Conservation (phyloP, 2,329 filamentous ascomycete species). For the Bipolaris zeicola region DNA sequence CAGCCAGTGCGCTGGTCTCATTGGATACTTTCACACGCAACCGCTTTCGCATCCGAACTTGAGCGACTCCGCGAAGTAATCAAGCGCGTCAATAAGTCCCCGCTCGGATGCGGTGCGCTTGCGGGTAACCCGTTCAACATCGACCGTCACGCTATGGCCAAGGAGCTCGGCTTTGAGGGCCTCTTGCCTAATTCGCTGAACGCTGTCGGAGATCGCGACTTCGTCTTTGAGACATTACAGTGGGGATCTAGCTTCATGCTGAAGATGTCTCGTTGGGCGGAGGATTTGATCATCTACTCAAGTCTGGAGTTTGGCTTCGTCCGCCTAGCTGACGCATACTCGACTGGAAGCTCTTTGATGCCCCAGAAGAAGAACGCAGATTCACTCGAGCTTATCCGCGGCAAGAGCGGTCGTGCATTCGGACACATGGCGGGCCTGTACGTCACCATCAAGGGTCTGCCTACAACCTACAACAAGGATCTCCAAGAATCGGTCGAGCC, state of each 20-base stretch:
- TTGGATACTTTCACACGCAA: conserved; percentile 77
- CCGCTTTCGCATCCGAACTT: conserved; percentile 74
- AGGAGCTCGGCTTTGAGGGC: conserved; percentile 79
- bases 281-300: conserved; percentile 85
- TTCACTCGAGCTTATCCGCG: conserved; percentile 74
- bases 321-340: conserved; percentile 77
- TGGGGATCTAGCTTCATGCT: conserved; percentile 80
- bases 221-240: conserved; percentile 79
- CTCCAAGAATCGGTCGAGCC: conserved; percentile 86
- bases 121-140: conserved; percentile 84
- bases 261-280: conserved; percentile 79
- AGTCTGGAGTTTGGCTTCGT: conserved; percentile 78
- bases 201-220: conserved; percentile 78
- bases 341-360: conserved; percentile 77
- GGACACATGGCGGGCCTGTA: conserved; percentile 82
- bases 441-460: conserved; percentile 76
- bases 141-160: conserved; percentile 76
- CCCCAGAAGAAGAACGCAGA: conserved; percentile 86
- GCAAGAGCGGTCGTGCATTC: conserved; percentile 76
- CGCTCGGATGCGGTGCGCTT: conserved; percentile 76
- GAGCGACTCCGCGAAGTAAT: conserved; percentile 76
- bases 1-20: conserved; percentile 82
- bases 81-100: conserved; percentile 72
- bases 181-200: conserved; percentile 79
- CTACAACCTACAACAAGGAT: conserved; percentile 88